Evolutionary conservation across 345 rosid genomes (phyloP).

Genomic region (Arabidopsis arenosa): DNA sequence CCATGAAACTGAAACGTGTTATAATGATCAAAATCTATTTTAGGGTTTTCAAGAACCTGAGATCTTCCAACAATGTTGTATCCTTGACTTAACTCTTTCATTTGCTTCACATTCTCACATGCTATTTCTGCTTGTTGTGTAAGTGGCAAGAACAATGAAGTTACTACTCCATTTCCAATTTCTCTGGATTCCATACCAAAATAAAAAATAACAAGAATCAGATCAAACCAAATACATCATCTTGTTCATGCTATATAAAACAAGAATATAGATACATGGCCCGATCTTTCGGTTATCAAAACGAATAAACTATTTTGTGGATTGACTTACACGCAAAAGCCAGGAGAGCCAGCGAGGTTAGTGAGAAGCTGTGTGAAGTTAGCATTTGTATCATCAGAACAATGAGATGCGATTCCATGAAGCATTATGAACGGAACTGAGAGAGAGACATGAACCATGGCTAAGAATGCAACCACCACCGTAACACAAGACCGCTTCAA

Average conservation of each 20-base stretch:
- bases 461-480: constrained; percentile 29
- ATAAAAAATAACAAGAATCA: not conserved
- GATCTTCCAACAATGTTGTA: constrained; percentile 92
- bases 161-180: constrained; percentile 76
- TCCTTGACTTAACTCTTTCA: constrained; percentile 79
- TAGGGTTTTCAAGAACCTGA: constrained; percentile 56
- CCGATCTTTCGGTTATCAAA: not conserved
- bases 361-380: constrained; percentile 69
- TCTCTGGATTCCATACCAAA: constrained; percentile 56
- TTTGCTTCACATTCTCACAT: constrained; percentile 84
- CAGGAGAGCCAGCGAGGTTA: constrained; percentile 69
- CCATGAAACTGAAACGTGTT: not conserved
- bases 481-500: constrained; percentile 22
- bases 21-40: not conserved
- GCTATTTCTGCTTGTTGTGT: constrained; percentile 64
- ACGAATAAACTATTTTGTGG: constrained; percentile 13
- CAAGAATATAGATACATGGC: not conserved
- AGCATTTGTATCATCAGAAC: constrained; percentile 59
- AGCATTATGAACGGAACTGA: constrained; percentile 75
- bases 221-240: constrained; percentile 23
- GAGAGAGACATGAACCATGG: constrained; percentile 48
- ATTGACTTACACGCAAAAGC: constrained; percentile 73
- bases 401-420: constrained; percentile 67
- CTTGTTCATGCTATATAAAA: no score
- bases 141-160: constrained; percentile 93